phyloP scores from a whole-genome alignment of 768 basidiomycete genomes.

The Mycena chlorophos region DNA sequence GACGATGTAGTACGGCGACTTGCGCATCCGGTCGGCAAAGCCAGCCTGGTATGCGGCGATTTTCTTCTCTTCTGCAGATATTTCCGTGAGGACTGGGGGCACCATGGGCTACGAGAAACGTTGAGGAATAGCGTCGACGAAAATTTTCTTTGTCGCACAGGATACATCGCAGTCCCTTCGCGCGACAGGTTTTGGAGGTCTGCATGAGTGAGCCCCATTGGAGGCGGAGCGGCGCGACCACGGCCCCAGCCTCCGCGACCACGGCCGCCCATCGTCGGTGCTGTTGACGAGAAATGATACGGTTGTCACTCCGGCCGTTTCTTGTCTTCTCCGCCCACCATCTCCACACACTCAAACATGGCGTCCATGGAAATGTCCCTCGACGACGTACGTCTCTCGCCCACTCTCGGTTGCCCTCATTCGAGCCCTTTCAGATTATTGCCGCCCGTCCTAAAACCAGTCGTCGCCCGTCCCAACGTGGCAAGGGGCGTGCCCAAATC shows the following conservation, averaged over 20 bases:
- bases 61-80: conserved; percentile 62
- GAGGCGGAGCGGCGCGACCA: conserved; percentile 47
- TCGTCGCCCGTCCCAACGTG: conserved; percentile 46
- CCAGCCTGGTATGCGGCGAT: conserved; percentile 68
- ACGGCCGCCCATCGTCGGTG: conserved; percentile 50
- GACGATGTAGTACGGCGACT: conserved; percentile 73
- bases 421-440: conserved; percentile 58
- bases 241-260: conserved; percentile 66
- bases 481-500: conserved; percentile 55
- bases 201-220: conserved; percentile 79
- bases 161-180: conserved; percentile 78
- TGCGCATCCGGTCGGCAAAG: conserved; percentile 62
- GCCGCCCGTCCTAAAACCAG: conserved; percentile 56
- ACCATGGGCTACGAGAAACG: conserved; percentile 55
- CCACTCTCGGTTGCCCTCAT: conserved; percentile 21
- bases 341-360: conserved; percentile 11
- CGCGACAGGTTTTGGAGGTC: conserved; percentile 77
- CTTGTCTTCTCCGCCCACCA: conserved; percentile 15
- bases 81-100: conserved; percentile 69
- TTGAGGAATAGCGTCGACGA: conserved; percentile 21
- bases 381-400: conserved; percentile 61
- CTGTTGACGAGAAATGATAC: conserved; percentile 47
- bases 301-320: background rate
- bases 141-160: conserved; percentile 58
- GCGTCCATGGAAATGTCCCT: conserved; percentile 77